Percentiles rank a stretch among this genome's conserved stretches.
Evolutionary conservation across 139 green algal genomes (phyloP).

Genomic region (Pleodorina starrii): DNA sequence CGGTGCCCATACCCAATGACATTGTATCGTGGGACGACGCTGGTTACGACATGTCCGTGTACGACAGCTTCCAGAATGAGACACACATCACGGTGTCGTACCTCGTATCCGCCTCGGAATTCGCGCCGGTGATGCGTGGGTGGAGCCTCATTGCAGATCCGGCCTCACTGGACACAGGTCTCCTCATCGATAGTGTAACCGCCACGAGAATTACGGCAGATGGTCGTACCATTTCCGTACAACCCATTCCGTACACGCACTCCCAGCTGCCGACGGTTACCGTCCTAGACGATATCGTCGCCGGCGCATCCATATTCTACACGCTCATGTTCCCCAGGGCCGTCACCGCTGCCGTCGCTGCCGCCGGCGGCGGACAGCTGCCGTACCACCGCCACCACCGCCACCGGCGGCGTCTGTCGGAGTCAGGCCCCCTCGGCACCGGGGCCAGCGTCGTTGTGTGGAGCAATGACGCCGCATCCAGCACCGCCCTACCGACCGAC

Average conservation of each 20-base stretch:
- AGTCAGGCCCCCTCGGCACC: background rate
- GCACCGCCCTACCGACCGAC: background rate
- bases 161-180: background rate
- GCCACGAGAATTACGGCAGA: background rate
- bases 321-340: background rate
- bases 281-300: background rate
- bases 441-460: background rate
- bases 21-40: background rate
- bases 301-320: background rate
- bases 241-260: background rate
- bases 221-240: background rate
- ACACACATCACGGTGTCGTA: background rate
- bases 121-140: background rate
- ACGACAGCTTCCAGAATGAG: background rate
- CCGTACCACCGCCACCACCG: background rate
- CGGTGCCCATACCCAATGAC: background rate
- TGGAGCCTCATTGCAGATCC: background rate
- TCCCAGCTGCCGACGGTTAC: background rate
- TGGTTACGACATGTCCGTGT: constrained; percentile 35
- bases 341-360: background rate
- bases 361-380: background rate
- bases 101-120: background rate
- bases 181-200: background rate
- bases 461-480: background rate
- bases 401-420: background rate